These are phyloP conservation scores for Ascodesmis nigricans DNA, from an alignment of 495 filamentous ascomycete species.

Conservation along the genomic window DNA sequence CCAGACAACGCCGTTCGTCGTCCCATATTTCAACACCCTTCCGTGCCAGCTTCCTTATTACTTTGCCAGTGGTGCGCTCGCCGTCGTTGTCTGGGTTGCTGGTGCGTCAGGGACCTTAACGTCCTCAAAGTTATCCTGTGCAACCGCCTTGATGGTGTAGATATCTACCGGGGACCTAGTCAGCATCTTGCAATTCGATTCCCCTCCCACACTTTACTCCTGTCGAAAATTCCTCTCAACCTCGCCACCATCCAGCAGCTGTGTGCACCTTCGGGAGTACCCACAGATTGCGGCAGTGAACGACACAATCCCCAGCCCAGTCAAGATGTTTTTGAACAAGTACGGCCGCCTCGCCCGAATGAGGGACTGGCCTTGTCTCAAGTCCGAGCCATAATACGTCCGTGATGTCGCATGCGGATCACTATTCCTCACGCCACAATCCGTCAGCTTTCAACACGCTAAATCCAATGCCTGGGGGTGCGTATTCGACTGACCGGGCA, in stretches of 20 bases:
- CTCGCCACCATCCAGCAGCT: too few species aligned
- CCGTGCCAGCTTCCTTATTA: conserved; percentile 1
- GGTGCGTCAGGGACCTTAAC: conserved; percentile 63
- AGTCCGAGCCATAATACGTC: conserved; percentile 74
- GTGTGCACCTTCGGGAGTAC: conserved; percentile 21
- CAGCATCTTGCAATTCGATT: neutral
- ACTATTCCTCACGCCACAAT: too few species aligned
- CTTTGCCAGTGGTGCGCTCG: conserved; percentile 10
- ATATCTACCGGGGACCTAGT: conserved; percentile 35
- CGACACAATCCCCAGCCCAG: conserved; percentile 43
- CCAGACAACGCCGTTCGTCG: too few species aligned
- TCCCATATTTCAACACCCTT: neutral
- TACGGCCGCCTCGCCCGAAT: conserved; percentile 79
- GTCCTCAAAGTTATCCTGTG: conserved; percentile 96
- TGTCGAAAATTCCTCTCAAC: too few species aligned
- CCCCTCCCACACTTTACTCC: too few species aligned
- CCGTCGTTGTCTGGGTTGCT: conserved; percentile 18
- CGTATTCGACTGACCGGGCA: too few species aligned
- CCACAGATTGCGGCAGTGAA: conserved; percentile 65
- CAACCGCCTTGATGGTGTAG: conserved; percentile 71
- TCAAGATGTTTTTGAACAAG: conserved; percentile 66
- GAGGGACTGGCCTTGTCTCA: conserved; percentile 59
- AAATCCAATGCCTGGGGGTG: too few species aligned
- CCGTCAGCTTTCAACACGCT: too few species aligned
- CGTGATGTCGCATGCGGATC: too few species aligned